These are phyloP conservation scores for Cyathus striatus DNA, from an alignment of 768 basidiomycete species.

Conservation along the genomic window DNA sequence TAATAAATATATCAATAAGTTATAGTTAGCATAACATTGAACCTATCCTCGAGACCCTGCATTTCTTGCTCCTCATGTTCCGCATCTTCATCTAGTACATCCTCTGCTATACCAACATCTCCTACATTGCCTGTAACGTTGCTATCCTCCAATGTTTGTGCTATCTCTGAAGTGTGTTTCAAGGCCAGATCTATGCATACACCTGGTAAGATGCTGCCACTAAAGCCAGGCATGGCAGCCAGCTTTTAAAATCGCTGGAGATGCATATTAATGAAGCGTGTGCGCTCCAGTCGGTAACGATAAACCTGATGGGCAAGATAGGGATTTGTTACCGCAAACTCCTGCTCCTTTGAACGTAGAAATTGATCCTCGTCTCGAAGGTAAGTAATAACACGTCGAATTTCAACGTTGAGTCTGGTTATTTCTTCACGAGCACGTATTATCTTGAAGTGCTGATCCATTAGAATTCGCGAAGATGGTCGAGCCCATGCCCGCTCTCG, in stretches of 20 bases:
- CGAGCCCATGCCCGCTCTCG: conserved; percentile 7
- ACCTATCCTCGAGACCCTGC: too few species aligned
- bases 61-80: too few species aligned
- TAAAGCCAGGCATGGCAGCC: background rate
- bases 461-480: conserved; percentile 6
- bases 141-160: too few species aligned
- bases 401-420: conserved; percentile 14
- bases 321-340: background rate
- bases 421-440: conserved; percentile 17
- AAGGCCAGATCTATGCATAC: too few species aligned
- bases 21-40: too few species aligned
- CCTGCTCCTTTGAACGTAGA: background rate
- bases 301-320: background rate
- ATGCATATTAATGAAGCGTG: background rate
- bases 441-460: conserved; percentile 12
- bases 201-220: too few species aligned
- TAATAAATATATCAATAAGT: too few species aligned
- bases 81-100: too few species aligned
- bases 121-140: too few species aligned
- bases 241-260: background rate
- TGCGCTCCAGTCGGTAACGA: background rate
- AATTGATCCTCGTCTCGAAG: conserved; percentile 8
- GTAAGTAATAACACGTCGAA: conserved; percentile 9
- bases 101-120: too few species aligned
- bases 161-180: too few species aligned